Percentiles rank a stretch among this genome's conserved stretches.
phyloP scores from a whole-genome alignment of 495 filamentous ascomycete species.

The Neurospora africana region DNA sequence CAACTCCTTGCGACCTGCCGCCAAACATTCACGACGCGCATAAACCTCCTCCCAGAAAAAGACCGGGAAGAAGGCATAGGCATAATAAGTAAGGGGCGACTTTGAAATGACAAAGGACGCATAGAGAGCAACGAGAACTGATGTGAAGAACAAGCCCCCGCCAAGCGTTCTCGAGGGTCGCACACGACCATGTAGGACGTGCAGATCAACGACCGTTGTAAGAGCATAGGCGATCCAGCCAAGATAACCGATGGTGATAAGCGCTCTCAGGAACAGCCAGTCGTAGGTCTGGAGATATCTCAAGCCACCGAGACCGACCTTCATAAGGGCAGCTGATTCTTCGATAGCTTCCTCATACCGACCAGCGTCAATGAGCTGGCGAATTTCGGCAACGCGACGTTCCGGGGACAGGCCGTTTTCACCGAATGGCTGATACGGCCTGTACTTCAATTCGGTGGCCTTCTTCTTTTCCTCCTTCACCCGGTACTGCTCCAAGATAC shows the following conservation, averaged over 20 bases:
- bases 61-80: conserved; percentile 83
- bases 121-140: conserved; percentile 63
- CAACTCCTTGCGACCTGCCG: conserved; percentile 55
- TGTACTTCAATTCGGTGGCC: conserved; percentile 61
- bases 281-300: conserved; percentile 91
- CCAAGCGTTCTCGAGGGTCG: conserved; percentile 52
- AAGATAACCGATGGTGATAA: conserved; percentile 87
- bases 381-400: conserved; percentile 56
- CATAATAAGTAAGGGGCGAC: conserved; percentile 79
- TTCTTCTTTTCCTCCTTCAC: conserved; percentile 89
- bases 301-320: conserved; percentile 69
- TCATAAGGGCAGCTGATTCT: conserved; percentile 63
- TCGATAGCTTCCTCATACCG: conserved; percentile 64
- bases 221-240: conserved; percentile 96
- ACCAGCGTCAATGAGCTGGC: conserved; percentile 53
- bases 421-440: conserved; percentile 53
- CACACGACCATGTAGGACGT: conserved; percentile 68
- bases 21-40: conserved; percentile 59
- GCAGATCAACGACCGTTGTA: conserved; percentile 81
- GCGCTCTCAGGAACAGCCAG: conserved; percentile 92
- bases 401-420: conserved; percentile 54
- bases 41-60: conserved; percentile 97
- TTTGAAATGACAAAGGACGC: conserved; percentile 68
- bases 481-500: conserved; percentile 92
- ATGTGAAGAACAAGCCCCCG: conserved; percentile 60